A percentile compares a stretch with the other conserved stretches of the same genome.
Evolutionary conservation across 2,329 filamentous ascomycete genomes (phyloP).

Genomic region (Monosporascus ibericus): DNA sequence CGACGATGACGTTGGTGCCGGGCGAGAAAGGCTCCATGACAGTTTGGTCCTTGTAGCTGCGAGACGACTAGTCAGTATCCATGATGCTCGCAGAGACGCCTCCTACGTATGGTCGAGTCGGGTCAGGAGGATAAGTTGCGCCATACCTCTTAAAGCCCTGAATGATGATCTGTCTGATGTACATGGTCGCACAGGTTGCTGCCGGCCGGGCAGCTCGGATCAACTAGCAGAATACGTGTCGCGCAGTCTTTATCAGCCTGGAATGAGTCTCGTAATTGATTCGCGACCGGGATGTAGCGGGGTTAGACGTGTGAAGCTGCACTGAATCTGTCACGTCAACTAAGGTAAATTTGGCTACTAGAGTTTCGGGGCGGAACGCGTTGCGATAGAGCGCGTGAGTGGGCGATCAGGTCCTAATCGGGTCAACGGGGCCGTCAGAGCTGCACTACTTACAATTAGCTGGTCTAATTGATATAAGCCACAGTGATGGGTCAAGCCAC

Average conservation of each 20-base stretch:
- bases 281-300: slow-evolving; percentile 10
- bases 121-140: slow-evolving; percentile 12
- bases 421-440: too few species aligned
- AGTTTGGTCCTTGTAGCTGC: slow-evolving; percentile 97
- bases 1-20: slow-evolving; percentile 96
- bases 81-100: too few species aligned
- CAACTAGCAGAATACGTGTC: slow-evolving; percentile 17
- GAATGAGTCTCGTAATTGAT: slow-evolving; percentile 3
- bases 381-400: not conserved
- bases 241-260: slow-evolving; percentile 9
- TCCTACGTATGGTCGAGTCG: not conserved
- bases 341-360: not conserved
- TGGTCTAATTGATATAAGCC: too few species aligned
- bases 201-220: slow-evolving; percentile 28
- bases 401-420: not conserved
- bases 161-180: slow-evolving; percentile 99
- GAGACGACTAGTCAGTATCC: slow-evolving; percentile 13
- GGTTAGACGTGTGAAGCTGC: slow-evolving; percentile 6
- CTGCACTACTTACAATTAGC: too few species aligned
- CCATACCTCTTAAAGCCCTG: slow-evolving; percentile 96
- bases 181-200: slow-evolving; percentile 56
- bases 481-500: too few species aligned
- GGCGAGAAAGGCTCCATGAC: slow-evolving; percentile 97
- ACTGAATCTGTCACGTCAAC: slow-evolving; percentile 10
- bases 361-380: not conserved